A percentile compares a stretch with the other conserved stretches of the same genome.
Evolutionary conservation across 169 alveolate genomes (phyloP).

Genomic region (Theileria parva): DNA sequence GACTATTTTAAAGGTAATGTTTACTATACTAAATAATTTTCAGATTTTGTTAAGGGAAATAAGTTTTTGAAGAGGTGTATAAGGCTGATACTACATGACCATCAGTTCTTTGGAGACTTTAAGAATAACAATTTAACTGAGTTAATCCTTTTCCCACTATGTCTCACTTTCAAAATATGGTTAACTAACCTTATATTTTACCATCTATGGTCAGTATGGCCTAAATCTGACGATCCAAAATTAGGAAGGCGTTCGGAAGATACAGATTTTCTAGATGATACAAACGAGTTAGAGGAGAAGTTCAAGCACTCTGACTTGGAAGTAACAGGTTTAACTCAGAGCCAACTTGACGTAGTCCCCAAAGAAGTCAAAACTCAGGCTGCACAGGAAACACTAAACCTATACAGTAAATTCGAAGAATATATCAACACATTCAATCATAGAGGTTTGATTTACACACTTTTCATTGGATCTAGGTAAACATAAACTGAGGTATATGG

Average conservation of each 20-base stretch:
- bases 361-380: conserved; percentile 39
- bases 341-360: conserved; percentile 54
- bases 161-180: conserved; percentile 32
- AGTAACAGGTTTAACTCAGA: conserved; percentile 31
- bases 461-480: conserved; percentile 10
- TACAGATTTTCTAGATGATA: conserved; percentile 5
- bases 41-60: conserved; percentile 40
- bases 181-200: conserved; percentile 23
- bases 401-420: conserved; percentile 23
- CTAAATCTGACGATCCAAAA: conserved; percentile 23
- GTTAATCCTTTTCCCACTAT: conserved; percentile 36
- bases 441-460: conserved; percentile 3
- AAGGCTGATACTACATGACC: conserved; percentile 21
- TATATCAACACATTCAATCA: conserved; percentile 1
- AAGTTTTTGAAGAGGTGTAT: conserved; percentile 11
- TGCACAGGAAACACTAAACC: conserved; percentile 34
- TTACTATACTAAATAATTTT: not conserved
- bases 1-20: conserved; percentile 36
- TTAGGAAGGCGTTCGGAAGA: conserved; percentile 3
- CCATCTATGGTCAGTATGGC: conserved; percentile 66
- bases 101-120: conserved; percentile 26
- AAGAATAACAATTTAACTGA: conserved; percentile 20
- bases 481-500: conserved; percentile 30
- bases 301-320: conserved; percentile 18
- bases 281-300: conserved; percentile 31